Evolutionary conservation across 139 green algal genomes (phyloP).

Genomic region (Pseudopediastrum boryanum): DNA sequence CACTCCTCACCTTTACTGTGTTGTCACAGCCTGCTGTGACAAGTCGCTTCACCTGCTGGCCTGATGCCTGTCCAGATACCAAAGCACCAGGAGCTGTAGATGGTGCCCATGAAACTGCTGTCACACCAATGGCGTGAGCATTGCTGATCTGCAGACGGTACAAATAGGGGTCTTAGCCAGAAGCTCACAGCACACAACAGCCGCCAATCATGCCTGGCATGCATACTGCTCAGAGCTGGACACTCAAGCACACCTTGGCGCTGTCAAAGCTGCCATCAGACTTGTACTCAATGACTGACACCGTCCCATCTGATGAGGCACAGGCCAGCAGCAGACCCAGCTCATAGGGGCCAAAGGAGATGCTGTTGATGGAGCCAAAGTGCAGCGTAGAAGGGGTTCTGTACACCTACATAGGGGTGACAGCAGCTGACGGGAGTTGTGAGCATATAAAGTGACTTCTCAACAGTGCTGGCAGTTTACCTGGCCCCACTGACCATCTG

Average conservation of each 20-base stretch:
- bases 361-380: conserved; percentile 89
- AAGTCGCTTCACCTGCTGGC: conserved; percentile 67
- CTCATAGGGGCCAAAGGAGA: conserved; percentile 94
- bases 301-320: conserved; percentile 90
- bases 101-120: conserved; percentile 91
- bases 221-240: no score
- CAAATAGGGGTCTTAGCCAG: no score
- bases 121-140: conserved; percentile 87
- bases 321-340: conserved; percentile 87
- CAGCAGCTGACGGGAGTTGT: not conserved
- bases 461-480: conserved; percentile 32
- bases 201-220: no score
- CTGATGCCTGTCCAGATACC: conserved; percentile 49
- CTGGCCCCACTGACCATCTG: conserved; percentile 79
- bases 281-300: conserved; percentile 79
- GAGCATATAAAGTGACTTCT: not conserved
- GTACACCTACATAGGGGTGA: conserved; percentile 48
- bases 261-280: conserved; percentile 63
- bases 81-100: conserved; percentile 67
- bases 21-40: conserved; percentile 90
- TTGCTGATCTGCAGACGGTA: conserved; percentile 51
- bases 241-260: conserved; percentile 70
- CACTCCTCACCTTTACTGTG: conserved; percentile 70
- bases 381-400: conserved; percentile 58
- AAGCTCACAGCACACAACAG: no score